phyloP scores from a whole-genome alignment of 2,329 filamentous ascomycete species.

The Rachicladosporium sp. region DNA sequence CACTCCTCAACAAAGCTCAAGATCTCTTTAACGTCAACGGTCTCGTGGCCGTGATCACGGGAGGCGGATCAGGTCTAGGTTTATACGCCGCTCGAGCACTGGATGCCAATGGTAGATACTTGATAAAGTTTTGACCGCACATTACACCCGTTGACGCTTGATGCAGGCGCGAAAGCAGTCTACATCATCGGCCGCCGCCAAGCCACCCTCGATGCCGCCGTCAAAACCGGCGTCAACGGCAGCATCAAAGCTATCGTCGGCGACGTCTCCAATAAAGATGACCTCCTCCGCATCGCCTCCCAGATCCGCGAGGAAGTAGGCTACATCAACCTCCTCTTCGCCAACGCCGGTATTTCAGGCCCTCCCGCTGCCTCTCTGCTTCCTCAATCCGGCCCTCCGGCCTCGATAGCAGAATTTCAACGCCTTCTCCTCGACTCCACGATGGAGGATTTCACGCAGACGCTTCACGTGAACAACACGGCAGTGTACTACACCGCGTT shows the following conservation, averaged over 20 bases:
- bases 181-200: conserved; percentile 41
- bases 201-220: conserved; percentile 34
- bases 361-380: conserved; percentile 10
- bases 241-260: conserved; percentile 33
- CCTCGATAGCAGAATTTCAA: conserved; percentile 13
- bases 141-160: no score
- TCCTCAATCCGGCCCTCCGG: conserved; percentile 7
- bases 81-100: conserved; percentile 32
- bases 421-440: conserved; percentile 11
- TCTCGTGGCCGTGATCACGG: conserved; percentile 41
- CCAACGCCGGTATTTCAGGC: conserved; percentile 24
- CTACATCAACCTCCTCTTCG: conserved; percentile 24
- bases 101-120: conserved; percentile 23
- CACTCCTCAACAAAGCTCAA: conserved; percentile 1
- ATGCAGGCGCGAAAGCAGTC: conserved; percentile 33
- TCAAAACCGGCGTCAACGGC: conserved; percentile 23
- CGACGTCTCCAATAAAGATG: conserved; percentile 34
- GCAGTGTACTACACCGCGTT: conserved; percentile 28
- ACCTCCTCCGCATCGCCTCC: conserved; percentile 27
- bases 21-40: conserved; percentile 37
- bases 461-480: conserved; percentile 26
- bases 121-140: no score
- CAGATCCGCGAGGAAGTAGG: conserved; percentile 26
- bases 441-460: conserved; percentile 23
- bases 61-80: conserved; percentile 40